Base-by-base conservation (phyloP, 1,284 basidiomycete species). In the Mycena citricolor region DNA sequence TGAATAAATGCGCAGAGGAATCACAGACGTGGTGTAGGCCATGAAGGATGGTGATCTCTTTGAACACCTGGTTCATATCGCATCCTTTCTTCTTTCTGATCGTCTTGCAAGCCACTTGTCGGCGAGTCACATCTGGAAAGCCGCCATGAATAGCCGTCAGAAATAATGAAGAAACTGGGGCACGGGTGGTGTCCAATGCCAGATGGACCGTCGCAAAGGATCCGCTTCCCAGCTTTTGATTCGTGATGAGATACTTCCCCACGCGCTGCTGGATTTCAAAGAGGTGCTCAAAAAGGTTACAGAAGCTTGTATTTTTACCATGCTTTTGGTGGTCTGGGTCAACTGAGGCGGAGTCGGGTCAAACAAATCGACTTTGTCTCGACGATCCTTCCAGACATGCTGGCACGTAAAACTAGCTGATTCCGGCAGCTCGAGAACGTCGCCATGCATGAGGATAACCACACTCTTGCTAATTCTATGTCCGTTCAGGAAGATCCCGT, bases 61-160 rank as follows among this genome's bases (percentile, higher is more conserved):
- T 84, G 73, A 81, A 78, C 13, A 88, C 77, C 54, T 80, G 79
- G 12, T 66, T 73, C 28, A 79, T 58, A 37, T 83, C 82, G 25
- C 69, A 67, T 20, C 74, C 74, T 32, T 71, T 73, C 50, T 75
- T 81, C 24, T 73, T 72, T 49, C 74, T 77, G 54, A 91, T 83
- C 39, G 80, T 87, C 62, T 93, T 93, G 65, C 87, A 89, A 7
- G 90, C 90, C 20, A 88, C 85, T 63, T 92, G 90, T 34, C 79
- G 73, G 52, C 76, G 69, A 24, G 71, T 73, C n/a, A 63, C 57
- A 21, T 37, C 51, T 52, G 13, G 17, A 28, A 36, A 24, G 8
- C 4, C 2, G 12, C 6, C n/a, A 34, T 29, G 8, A 39, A 17
- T 3, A 28, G 17, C 2, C 8, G 7, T 3, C 25, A 17, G 32